Evolutionary conservation across 2,329 filamentous ascomycete species (phyloP).

Genomic region (Penicillium fuscoglaucum): DNA sequence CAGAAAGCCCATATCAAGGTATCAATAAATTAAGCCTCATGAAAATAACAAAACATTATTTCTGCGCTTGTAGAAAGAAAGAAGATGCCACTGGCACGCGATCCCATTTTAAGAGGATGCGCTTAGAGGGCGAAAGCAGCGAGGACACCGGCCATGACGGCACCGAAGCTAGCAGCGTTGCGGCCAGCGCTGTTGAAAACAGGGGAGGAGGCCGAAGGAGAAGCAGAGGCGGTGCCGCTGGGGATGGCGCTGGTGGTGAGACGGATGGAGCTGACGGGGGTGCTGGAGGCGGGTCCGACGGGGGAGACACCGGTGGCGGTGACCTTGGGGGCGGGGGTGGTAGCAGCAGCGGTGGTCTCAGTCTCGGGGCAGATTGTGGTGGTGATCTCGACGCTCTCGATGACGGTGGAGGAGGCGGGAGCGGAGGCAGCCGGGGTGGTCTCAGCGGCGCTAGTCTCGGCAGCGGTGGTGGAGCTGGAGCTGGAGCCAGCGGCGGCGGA

Average conservation of each 20-base stretch:
- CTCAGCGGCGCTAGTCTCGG: conserved; percentile 18
- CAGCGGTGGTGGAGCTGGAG: conserved; percentile 4
- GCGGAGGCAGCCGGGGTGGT: background rate
- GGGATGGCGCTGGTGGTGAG: conserved; percentile 7
- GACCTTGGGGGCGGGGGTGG: conserved; percentile 10
- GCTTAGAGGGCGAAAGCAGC: conserved; percentile 40
- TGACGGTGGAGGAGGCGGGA: conserved; percentile 12
- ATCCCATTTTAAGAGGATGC: background rate
- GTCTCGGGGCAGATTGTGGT: conserved; percentile 28
- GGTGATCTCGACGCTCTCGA: conserved; percentile 21
- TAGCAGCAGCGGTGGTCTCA: conserved; percentile 14
- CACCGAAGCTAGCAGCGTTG: conserved; percentile 38
- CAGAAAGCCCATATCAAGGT: background rate
- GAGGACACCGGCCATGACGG: conserved; percentile 36
- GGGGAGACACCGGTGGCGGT: conserved; percentile 8
- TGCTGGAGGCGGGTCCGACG: conserved; percentile 11
- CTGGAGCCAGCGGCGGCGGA: conserved; percentile 23
- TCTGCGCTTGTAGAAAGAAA: conserved; percentile 8
- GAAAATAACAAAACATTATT: conserved; percentile 9
- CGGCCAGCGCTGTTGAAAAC: conserved; percentile 35
- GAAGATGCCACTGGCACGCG: background rate
- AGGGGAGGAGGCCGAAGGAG: conserved; percentile 13
- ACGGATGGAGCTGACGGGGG: conserved; percentile 2
- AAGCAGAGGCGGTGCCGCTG: conserved; percentile 8
- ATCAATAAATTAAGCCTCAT: conserved; percentile 7